Conservation (phyloP, 75 land plant genomes). For the Isoetes taiwanensis region DNA sequence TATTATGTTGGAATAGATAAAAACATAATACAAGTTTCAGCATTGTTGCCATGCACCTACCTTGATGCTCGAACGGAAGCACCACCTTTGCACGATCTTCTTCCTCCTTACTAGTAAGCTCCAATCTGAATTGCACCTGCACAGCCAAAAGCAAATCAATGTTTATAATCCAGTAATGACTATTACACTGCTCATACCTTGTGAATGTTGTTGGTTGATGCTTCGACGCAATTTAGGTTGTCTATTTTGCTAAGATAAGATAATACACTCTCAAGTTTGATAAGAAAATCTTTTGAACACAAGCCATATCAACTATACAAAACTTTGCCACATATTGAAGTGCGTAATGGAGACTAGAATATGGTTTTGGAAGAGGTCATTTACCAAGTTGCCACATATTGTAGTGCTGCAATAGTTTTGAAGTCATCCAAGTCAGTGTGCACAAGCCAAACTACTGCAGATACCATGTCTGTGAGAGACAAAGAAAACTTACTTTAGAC, state of each 20-base stretch:
- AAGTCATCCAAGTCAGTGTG: constrained; percentile 63
- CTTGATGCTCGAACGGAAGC: constrained; percentile 88
- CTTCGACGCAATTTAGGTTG: constrained; percentile 16
- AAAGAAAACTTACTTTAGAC: not conserved
- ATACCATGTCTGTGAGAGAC: constrained; percentile 28
- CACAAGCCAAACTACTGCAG: constrained; percentile 50
- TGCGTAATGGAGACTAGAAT: too few species aligned
- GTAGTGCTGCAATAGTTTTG: constrained; percentile 28
- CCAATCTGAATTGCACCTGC: constrained; percentile 71
- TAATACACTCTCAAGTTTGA: constrained; percentile 33
- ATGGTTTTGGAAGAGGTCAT: too few species aligned
- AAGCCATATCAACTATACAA: too few species aligned
- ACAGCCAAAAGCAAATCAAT: not conserved
- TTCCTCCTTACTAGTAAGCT: constrained; percentile 53
- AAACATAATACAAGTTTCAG: not conserved
- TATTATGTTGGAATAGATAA: not conserved
- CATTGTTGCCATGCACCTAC: constrained; percentile 10
- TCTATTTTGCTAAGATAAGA: constrained; percentile 13
- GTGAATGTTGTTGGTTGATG: not conserved
- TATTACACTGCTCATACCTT: constrained; percentile 8
- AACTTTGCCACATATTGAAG: too few species aligned
- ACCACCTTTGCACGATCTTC: constrained; percentile 55
- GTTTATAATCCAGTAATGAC: constrained; percentile 1
- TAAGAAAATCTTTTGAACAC: constrained; percentile 37
- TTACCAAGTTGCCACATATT: constrained; percentile 66